Evolutionary conservation across 306 rosid species (phyloP).

Genomic region (Gastrolobium villosum): DNA sequence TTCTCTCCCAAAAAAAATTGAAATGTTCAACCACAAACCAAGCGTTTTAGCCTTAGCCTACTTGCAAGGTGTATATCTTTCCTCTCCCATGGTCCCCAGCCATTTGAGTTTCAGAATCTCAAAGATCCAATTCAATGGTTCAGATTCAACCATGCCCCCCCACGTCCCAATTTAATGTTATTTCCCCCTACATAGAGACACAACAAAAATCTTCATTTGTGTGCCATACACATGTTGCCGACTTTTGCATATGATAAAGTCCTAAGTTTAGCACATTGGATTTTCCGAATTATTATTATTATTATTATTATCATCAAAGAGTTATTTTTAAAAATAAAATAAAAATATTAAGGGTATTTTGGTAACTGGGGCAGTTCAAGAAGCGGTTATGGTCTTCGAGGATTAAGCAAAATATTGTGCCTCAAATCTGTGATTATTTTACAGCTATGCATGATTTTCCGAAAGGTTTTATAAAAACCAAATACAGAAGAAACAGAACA

Average conservation of each 20-base stretch:
- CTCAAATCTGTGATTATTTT: constrained; percentile 43
- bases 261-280: constrained; percentile 55
- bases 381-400: constrained; percentile 53
- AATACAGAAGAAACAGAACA: constrained; percentile 37
- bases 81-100: constrained; percentile 30
- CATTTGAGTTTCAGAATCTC: constrained; percentile 49
- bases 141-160: constrained; percentile 18
- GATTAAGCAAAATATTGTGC: constrained; percentile 58
- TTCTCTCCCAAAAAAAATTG: not conserved
- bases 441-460: constrained; percentile 44
- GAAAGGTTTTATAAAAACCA: constrained; percentile 22
- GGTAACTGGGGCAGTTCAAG: constrained; percentile 46
- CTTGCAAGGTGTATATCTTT: not conserved
- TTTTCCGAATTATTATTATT: constrained; percentile 49
- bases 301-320: not conserved
- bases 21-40: constrained; percentile 18
- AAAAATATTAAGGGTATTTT: constrained; percentile 27
- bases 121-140: constrained; percentile 44
- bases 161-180: not conserved
- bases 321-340: not conserved
- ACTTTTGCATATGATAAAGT: constrained; percentile 48
- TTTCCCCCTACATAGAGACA: constrained; percentile 38
- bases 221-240: constrained; percentile 55
- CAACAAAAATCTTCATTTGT: constrained; percentile 45
- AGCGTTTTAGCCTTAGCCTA: not conserved